Base-by-base conservation (phyloP, 768 basidiomycete genomes). In the Panaeolus cyanescens region DNA sequence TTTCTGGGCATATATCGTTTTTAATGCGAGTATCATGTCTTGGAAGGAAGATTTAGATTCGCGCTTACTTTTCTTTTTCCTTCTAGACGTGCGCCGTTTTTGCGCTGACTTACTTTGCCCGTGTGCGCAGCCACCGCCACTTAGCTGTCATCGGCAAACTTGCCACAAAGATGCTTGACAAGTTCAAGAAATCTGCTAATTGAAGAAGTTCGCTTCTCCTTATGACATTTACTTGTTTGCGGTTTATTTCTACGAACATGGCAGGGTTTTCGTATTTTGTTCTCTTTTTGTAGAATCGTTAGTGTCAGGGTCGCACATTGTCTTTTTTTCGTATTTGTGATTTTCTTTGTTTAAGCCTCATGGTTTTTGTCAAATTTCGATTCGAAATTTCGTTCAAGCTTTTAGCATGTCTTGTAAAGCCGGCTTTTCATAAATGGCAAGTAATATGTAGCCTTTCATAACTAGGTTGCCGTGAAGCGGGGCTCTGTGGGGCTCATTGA, bases 1-100 rank as follows among this genome's bases (percentile, higher is more conserved):
- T 39, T 60, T 87, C 57, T 74, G 75, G 61, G 84, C 68, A 0
- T 83, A 74, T 63, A 76, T 78, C 28, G 59, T 67, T 2, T 80
- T 85, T 63, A 87, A 87, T 56, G 80, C 83, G 50, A 32, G 25
- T 64, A 39, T 9, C 36, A 32, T 42, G 25, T 13, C 20, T 50
- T 50, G 8, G 15, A 42, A 50, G 45, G 5, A n/a, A n/a, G n/a
- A 28, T 50, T 50, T 50, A 50, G 45, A 50, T 50, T 15, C 8
- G 25, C 9, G 25, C 45, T 50, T 7, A 50, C 45, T 13, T 13
- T 1, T 4, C 25, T 50, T 50, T 30, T 15, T 6, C 30, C 15
- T 39, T 39, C 30, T 13, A 50, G 45, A 28, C 13, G 15, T 50
- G 45, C 19, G 45, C 45, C 6, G 45, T 50, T 10, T 50, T 25